A percentile compares a stretch with the other conserved stretches of the same genome.
phyloP scores from a whole-genome alignment of 148 eudicot genomes.

The Amaranthus palmeri region DNA sequence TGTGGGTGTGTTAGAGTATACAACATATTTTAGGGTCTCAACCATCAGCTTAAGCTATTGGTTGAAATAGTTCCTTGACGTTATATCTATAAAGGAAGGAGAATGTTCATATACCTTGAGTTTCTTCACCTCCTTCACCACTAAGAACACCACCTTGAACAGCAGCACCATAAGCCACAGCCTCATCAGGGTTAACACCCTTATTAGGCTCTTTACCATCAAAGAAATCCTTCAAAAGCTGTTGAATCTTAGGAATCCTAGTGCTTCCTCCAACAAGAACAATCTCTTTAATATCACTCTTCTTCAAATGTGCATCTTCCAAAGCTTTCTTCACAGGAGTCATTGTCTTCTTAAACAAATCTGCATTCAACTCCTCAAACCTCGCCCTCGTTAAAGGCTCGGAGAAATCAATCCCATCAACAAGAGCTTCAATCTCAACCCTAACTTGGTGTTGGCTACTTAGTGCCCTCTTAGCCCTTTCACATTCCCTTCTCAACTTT shows the following conservation, averaged over 20 bases:
- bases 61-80: too few relatives aligned
- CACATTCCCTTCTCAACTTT: conserved; percentile 43
- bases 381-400: conserved; percentile 49
- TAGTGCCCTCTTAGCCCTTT: conserved; percentile 48
- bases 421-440: conserved; percentile 41
- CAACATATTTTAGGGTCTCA: not conserved
- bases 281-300: conserved; percentile 37
- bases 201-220: conserved; percentile 45
- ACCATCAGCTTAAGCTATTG: not conserved
- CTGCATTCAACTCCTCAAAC: conserved; percentile 47
- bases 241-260: conserved; percentile 48
- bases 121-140: conserved; percentile 44
- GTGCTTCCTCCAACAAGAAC: conserved; percentile 58
- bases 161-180: conserved; percentile 55
- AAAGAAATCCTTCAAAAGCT: conserved; percentile 49
- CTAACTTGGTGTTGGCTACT: conserved; percentile 48
- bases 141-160: conserved; percentile 50
- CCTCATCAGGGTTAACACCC: conserved; percentile 53
- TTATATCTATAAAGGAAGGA: too few relatives aligned
- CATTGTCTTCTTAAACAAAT: conserved; percentile 51
- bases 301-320: conserved; percentile 46
- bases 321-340: conserved; percentile 41
- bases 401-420: conserved; percentile 42
- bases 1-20: too few relatives aligned
- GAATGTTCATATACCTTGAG: conserved; percentile 23